A percentile compares a stretch with the other conserved stretches of the same genome.
Conservation (phyloP, 805 yeast species). For the Phaffomyces antillensis region DNA sequence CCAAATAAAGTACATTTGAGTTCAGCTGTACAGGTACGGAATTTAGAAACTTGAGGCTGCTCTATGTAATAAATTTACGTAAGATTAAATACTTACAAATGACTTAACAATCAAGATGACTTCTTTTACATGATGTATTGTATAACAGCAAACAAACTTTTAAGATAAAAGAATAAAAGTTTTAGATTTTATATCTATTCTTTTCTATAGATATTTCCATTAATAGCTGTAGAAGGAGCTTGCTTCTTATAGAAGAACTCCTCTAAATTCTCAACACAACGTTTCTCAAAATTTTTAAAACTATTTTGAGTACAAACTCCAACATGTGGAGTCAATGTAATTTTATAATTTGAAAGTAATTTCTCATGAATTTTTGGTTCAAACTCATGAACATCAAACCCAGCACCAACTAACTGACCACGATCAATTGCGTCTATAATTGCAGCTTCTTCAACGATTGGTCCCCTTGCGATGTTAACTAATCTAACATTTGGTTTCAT, state of each 20-base stretch:
- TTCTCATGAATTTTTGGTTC: constrained; percentile 32
- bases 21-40: too few species aligned
- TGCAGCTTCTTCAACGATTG: constrained; percentile 33
- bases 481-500: constrained; percentile 26
- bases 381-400: constrained; percentile 37
- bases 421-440: constrained; percentile 32
- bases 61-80: too few species aligned
- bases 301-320: constrained; percentile 32
- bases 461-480: constrained; percentile 34
- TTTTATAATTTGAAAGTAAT: constrained; percentile 27
- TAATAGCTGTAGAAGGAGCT: constrained; percentile 26
- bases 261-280: constrained; percentile 31
- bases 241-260: constrained; percentile 30
- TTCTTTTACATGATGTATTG: too few species aligned
- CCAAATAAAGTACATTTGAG: too few species aligned
- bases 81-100: too few species aligned
- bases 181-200: too few species aligned
- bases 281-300: constrained; percentile 30
- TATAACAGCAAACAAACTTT: too few species aligned
- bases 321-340: constrained; percentile 31
- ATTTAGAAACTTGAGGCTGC: too few species aligned
- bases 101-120: too few species aligned
- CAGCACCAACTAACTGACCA: constrained; percentile 36
- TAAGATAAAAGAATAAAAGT: too few species aligned
- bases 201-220: constrained; percentile 7